Base-by-base conservation (phyloP, 805 yeast species). In the Schwanniomyces yamadae region DNA sequence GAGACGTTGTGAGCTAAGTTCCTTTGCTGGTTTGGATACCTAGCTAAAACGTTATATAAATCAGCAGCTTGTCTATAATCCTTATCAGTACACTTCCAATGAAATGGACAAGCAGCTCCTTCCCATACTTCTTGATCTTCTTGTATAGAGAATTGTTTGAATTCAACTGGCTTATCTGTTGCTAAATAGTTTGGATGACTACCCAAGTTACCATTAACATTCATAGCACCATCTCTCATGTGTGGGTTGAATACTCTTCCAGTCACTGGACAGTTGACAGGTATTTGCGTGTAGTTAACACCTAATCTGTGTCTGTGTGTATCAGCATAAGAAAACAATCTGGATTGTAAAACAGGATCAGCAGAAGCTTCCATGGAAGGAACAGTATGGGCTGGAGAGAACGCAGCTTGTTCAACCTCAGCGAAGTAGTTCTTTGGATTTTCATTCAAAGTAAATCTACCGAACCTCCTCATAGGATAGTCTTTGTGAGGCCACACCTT, bases 401-500 rank as follows among this genome's bases (percentile, higher is more conserved):
- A 83, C 4, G 89, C 90, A 42, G 69, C 70, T 54, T 68, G 74
- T 52, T 68, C 74, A 37, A 68, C 70, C 49, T 68, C 95, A 33
- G 95, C 95, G 59, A 86, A 87, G 65, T 80, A 88, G 63, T 87
- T 87, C 62, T 76, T 69, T 41, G 95, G 93, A 66, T 87, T 87
- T 64, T 84, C 86, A 62, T 87, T 83, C 59, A 87, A 64, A 1
- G 78, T 79, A 46, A 87, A 68, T 59, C 80, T 81, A 59, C 95
- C 96, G 57, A 88, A 82, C 61, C 80, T 80, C 62, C 95, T 78
- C 67, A 88, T 64, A 55, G 96, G 96, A 73, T 79, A 88, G 39
- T 87, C 82, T 50, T 66, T 69, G 57, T 88, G 95, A 23, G 96
- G 88, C 96, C 96, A 88, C 37, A 85, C 84, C 70, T 89, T 89